Evolutionary conservation across 1,284 basidiomycete genomes (phyloP).

Genomic region (Pulchroboletus neoregius): DNA sequence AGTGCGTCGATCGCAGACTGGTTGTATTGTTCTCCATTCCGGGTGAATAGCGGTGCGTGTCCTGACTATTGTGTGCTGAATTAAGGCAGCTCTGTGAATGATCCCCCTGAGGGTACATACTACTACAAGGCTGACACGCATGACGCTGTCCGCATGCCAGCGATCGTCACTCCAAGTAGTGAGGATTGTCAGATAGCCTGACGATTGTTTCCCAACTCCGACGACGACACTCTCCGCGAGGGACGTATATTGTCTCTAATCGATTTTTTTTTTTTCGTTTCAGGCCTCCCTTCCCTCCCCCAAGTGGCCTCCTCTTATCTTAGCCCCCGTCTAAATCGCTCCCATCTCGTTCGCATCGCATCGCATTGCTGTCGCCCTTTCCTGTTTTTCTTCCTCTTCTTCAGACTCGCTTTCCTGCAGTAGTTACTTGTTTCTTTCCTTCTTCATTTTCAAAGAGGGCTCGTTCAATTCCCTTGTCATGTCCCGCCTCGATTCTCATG

Average conservation of each 20-base stretch:
- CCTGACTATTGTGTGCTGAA: conserved; percentile 29
- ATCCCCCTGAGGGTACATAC: conserved; percentile 1
- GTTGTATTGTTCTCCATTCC: conserved; percentile 31
- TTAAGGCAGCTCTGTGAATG: conserved; percentile 14
- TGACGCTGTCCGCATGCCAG: conserved; percentile 5
- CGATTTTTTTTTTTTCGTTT: conserved; percentile 28
- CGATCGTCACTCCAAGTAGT: background rate
- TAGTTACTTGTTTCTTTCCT: conserved; percentile 31
- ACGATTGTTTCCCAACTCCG: conserved; percentile 34
- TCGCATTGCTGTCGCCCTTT: conserved; percentile 35
- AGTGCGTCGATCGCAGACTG: conserved; percentile 24
- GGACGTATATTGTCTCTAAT: conserved; percentile 27
- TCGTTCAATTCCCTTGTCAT: conserved; percentile 20
- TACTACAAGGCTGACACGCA: background rate
- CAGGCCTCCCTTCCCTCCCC: conserved; percentile 20
- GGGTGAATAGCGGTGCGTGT: conserved; percentile 27
- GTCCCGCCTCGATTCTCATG: conserved; percentile 42
- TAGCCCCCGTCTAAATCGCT: conserved; percentile 32
- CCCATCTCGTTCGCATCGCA: conserved; percentile 32
- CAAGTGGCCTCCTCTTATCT: conserved; percentile 25
- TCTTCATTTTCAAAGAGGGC: conserved; percentile 12
- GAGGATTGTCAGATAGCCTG: conserved; percentile 20
- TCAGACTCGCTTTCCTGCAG: conserved; percentile 34
- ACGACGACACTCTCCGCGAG: conserved; percentile 35
- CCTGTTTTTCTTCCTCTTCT: conserved; percentile 22